Evolutionary conservation across 805 yeast genomes (phyloP), one percentile per base, ranked within the genome.

Genomic region (Kuraishia floccosa): DNA sequence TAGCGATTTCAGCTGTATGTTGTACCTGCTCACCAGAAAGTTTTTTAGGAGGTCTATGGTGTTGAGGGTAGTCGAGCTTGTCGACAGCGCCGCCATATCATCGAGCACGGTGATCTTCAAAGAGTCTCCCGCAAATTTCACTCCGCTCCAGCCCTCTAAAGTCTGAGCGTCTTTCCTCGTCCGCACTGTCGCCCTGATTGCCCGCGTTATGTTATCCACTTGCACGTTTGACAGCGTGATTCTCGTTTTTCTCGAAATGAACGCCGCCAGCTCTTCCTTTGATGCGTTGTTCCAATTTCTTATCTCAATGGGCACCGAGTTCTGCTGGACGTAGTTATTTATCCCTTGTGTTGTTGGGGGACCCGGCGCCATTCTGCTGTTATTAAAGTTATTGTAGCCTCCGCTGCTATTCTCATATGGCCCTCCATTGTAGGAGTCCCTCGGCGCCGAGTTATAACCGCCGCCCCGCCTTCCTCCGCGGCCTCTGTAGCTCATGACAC

Each of bases 281-380:
- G 79, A 50, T 1, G 86, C 93, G 37, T 84, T 82, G 36, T 79
- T 76, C 96, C 96, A 86, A 27, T 86, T 84, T 24, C 64, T 56
- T 8, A 85, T 64, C 39, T 80, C 84, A 8, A 85, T 65, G 3
- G 66, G 59, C 4, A 71, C 60, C 33, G 36, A 16, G 30, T 58
- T 63, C 30, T 50, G 54, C 15, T 34, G 35, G 5, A 27, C 33
- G 27, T 27, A 35, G 19, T 45, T 42, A 22, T 44, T 44, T 19
- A 19, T 10, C 9, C 9, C 10, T 19, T 10, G 10, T 10, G 22
- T 19, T 19, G 9, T 7, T 19, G 9, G 7, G 22, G 7, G 22
- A 10, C 7, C 22, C 10, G 9, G 10, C 10, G 22, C 22, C 22
- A 10, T 10, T 19, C 22, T 19, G 22, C 10, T 19, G 22, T n/a